Evolutionary conservation across 176 grass and related monocot genomes (phyloP).

Genomic region (Oryza brachyantha): DNA sequence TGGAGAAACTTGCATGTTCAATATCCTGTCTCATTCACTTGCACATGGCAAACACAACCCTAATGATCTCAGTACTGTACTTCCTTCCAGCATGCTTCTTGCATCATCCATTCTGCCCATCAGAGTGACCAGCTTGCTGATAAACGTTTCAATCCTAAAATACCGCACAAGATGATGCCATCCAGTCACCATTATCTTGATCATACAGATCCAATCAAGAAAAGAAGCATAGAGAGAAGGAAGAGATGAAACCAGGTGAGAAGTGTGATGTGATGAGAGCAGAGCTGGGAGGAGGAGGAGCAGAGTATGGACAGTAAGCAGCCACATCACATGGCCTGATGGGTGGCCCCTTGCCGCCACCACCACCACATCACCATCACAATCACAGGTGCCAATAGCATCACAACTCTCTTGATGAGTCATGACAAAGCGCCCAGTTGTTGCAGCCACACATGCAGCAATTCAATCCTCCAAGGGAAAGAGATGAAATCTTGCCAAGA

Average conservation of each 20-base stretch:
- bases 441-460: neutral
- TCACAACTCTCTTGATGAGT: neutral
- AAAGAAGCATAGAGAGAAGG: neutral
- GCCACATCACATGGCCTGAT: conserved; percentile 30
- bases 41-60: too few relatives aligned
- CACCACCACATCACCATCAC: neutral
- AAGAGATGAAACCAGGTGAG: neutral
- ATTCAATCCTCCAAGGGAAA: neutral
- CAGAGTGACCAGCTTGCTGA: neutral
- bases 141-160: neutral
- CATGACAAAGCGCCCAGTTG: neutral
- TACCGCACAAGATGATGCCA: neutral
- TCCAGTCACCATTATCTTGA: neutral
- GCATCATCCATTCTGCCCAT: neutral
- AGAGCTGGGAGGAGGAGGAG: too few relatives aligned
- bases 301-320: neutral
- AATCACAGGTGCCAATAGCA: neutral
- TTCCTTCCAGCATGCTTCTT: too few relatives aligned
- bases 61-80: too few relatives aligned
- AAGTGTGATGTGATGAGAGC: neutral
- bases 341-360: neutral
- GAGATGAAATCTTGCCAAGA: neutral
- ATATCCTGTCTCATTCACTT: too few relatives aligned
- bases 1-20: too few relatives aligned
- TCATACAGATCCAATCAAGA: neutral